Base-by-base conservation (phyloP, 108 stramenopile genomes). In the Nitzschia sp. region DNA sequence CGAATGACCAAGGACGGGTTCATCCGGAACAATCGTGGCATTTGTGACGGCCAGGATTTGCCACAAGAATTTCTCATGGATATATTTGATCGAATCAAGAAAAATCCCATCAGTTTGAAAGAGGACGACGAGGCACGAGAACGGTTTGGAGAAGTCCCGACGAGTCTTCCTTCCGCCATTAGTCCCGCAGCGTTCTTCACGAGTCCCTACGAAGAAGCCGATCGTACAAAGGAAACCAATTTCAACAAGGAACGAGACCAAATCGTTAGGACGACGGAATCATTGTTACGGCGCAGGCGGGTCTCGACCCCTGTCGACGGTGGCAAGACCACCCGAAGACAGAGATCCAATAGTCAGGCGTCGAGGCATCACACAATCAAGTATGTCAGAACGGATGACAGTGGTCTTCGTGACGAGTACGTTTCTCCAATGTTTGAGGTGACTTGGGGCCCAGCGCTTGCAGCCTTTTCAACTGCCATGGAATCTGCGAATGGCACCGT, bases 341-440 rank as follows among this genome's bases (percentile, higher is more conserved):
- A 23, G 31, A 48, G 62, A 21, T 63, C 62, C 26, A 55, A 53
- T 18, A 70, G 58, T 60, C 15, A 56, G 13, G 38, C 80, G 57
- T 23, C 65, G 36, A 64, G 78, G 73, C 68, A 57, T 24, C 55
- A 57, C 48, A 5, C 15, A 24, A 29, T 61, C 21, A 59, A 72
- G 54, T 92, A 90, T 71, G 89, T 91, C 25, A 70, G 86, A 15
- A 90, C 95, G 2, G 85, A 84, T 25, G 89, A 89, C 67, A 86
- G 85, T 54, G 90, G 90, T 23, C 66, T 92, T 32, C 76, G 81
- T 53, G 94, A 94, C 64, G 95, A 96, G 66, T 94, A 87, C 75
- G 95, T 97, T 29, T 75, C 83, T 38, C 95, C 98, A 27, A 98
- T 99, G 98, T 97, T 97, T 69, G 97, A 97, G 42, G 97, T 98